Base-by-base conservation (phyloP, 352 stramenopile species). In the Pythium coloratum region DNA sequence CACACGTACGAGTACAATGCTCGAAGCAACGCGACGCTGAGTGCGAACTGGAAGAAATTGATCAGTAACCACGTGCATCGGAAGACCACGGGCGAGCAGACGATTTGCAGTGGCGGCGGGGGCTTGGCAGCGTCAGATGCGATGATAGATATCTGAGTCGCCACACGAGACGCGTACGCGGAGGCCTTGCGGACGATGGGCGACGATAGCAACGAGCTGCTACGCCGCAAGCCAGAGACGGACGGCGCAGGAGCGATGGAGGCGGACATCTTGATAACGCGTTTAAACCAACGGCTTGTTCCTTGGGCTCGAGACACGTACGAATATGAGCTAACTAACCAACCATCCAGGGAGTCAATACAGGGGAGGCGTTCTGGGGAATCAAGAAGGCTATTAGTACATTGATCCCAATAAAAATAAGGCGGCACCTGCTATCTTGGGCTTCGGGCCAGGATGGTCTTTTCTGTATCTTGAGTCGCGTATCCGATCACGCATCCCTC, bases 1-100 rank as follows among this genome's bases (percentile, higher is more conserved):
- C 56, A 62, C 24, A 54, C 40, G 56, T 62, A 34, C 42, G 56
- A 62, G 56, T 62, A 62, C 1, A 62, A n/a, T 8, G 38, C 56
- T 16, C 56, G 36, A 7, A 62, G 7, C 18, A 62, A 24, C 20
- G 56, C 38, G 10, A 62, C 9, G 26, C 24, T 28, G 14, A 62
- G 38, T 3, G 12, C 32, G 24, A 62, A 16, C 38, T 62, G 40
- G 24, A 62, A 62, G 6, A 42, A 24, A 18, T 51, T 44, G 38
- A 62, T 53, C 36, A 51, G 3, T 2, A 54, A 13, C 56, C 56
- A 62, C 13, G 54, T 2, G 1, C 8, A 32, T 14, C 56, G 38
- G 24, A 62, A 54, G 24, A 36, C 38, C 6, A 6, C 2, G 14
- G 54, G 54, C 34, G 54, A 59, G 6, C 18, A 51, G n/a, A 30